These are phyloP conservation scores for Cylindrotheca closterium DNA, from an alignment of 108 stramenopile species.

Conservation along the genomic window DNA sequence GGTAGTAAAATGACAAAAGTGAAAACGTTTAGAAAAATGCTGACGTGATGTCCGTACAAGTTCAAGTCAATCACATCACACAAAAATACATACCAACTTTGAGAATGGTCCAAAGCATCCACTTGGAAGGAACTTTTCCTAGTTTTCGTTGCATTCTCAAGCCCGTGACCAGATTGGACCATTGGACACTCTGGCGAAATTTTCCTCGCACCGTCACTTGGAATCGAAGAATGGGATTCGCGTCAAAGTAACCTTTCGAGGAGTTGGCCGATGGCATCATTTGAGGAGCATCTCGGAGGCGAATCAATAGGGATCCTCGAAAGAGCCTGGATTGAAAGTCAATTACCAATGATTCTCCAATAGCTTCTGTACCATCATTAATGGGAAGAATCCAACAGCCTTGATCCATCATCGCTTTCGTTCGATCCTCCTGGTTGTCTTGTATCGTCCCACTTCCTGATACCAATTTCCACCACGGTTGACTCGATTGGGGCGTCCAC, in stretches of 20 bases:
- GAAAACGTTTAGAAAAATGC: not conserved
- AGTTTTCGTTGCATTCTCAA: slow-evolving; percentile 46
- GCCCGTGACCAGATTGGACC: slow-evolving; percentile 60
- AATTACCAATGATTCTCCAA: slow-evolving; percentile 50
- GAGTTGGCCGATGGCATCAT: not conserved
- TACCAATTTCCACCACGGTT: slow-evolving; percentile 11
- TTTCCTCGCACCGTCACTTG: slow-evolving; percentile 55
- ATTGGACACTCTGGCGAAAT: slow-evolving; percentile 44
- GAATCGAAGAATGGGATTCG: slow-evolving; percentile 50
- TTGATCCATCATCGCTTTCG: slow-evolving; percentile 18
- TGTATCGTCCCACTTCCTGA: no score
- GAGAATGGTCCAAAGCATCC: slow-evolving; percentile 43
- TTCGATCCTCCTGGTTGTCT: not conserved
- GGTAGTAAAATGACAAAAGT: not conserved
- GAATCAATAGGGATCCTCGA: slow-evolving; percentile 49
- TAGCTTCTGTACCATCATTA: slow-evolving; percentile 49
- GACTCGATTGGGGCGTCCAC: not conserved
- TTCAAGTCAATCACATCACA: no score
- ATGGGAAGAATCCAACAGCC: slow-evolving; percentile 50
- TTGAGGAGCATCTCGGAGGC: slow-evolving; percentile 29
- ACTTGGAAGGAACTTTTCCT: slow-evolving; percentile 47
- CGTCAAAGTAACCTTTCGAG: slow-evolving; percentile 41
- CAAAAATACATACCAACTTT: slow-evolving; percentile 32
- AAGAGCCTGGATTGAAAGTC: slow-evolving; percentile 66
- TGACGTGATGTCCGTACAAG: no score